Conservation (phyloP, 768 basidiomycete genomes). For the Austroboletus festivus region DNA sequence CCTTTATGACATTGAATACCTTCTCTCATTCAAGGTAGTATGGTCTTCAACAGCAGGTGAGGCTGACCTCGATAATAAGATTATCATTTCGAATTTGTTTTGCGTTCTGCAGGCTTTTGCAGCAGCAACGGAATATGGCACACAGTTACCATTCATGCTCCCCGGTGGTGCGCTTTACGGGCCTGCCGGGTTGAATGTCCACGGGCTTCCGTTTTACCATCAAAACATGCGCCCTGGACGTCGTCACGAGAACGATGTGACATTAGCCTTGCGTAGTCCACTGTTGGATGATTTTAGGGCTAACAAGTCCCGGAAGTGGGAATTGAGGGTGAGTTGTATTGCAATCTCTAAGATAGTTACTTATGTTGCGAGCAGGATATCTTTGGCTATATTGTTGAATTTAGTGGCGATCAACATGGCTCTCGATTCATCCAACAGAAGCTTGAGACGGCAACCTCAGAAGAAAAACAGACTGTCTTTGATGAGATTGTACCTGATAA, state of each 20-base stretch:
- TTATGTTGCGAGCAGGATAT: conserved; percentile 61
- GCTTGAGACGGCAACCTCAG: conserved; percentile 69
- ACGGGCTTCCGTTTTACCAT: conserved; percentile 35
- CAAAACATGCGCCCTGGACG: conserved; percentile 43
- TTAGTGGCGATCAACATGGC: conserved; percentile 93
- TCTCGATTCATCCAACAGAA: conserved; percentile 96
- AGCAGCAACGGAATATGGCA: conserved; percentile 46
- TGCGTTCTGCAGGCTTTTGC: conserved; percentile 37
- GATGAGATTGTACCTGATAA: conserved; percentile 83
- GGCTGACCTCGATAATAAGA: conserved; percentile 15
- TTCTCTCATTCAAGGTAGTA: conserved; percentile 31
- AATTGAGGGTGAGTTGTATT: conserved; percentile 56
- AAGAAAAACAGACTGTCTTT: conserved; percentile 78
- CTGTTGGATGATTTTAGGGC: conserved; percentile 83
- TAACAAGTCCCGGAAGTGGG: conserved; percentile 79
- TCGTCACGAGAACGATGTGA: conserved; percentile 40
- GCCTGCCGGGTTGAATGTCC: conserved; percentile 32
- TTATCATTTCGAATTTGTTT: neutral
- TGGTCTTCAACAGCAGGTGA: conserved; percentile 47
- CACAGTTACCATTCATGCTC: conserved; percentile 44
- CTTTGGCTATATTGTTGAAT: conserved; percentile 81
- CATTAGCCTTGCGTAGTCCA: conserved; percentile 56
- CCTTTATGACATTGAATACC: conserved; percentile 4
- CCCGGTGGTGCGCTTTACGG: conserved; percentile 45
- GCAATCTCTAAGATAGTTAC: neutral